phyloP scores from a whole-genome alignment of 2,329 filamentous ascomycete species.

The Fusarium nisikadoi region DNA sequence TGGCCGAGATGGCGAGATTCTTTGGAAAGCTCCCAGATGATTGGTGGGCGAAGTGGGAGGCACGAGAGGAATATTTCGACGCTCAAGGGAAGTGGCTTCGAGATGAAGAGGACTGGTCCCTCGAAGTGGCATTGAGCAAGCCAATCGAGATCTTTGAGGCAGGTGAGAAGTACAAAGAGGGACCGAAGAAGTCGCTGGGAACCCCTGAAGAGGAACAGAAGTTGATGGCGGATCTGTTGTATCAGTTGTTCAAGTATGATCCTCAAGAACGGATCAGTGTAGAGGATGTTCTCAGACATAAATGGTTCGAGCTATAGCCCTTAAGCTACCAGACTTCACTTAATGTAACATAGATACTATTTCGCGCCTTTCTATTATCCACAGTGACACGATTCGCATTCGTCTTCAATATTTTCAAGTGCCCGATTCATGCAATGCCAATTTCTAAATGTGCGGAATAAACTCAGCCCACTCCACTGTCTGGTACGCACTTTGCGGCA shows the following conservation, averaged over 20 bases:
- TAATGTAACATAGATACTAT: too few relatives aligned
- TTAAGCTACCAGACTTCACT: too few relatives aligned
- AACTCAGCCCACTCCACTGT: constrained; percentile 12
- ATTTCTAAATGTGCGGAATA: constrained; percentile 23
- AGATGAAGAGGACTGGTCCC: not conserved
- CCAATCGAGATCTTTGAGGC: not conserved
- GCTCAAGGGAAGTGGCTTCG: constrained; percentile 22
- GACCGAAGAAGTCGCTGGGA: not conserved
- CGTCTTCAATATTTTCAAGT: accelerated
- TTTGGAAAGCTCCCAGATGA: constrained; percentile 47
- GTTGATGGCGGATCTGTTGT: constrained; percentile 41
- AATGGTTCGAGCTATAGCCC: constrained; percentile 33
- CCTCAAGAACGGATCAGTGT: constrained; percentile 28
- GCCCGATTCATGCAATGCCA: not conserved
- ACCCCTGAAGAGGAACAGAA: constrained; percentile 30
- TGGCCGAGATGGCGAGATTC: constrained; percentile 43
- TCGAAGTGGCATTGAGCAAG: constrained; percentile 14
- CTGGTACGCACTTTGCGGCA: constrained; percentile 6
- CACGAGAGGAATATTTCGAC: constrained; percentile 35
- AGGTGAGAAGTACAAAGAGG: not conserved
- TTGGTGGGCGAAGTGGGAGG: constrained; percentile 47
- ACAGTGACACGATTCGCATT: not conserved
- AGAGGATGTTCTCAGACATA: constrained; percentile 33
- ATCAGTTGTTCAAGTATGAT: constrained; percentile 34
- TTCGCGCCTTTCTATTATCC: too few relatives aligned